Evolutionary conservation across 768 basidiomycete species (phyloP), one percentile per base, ranked within the genome.

Genomic region (Coprinellus aureogranulatus): DNA sequence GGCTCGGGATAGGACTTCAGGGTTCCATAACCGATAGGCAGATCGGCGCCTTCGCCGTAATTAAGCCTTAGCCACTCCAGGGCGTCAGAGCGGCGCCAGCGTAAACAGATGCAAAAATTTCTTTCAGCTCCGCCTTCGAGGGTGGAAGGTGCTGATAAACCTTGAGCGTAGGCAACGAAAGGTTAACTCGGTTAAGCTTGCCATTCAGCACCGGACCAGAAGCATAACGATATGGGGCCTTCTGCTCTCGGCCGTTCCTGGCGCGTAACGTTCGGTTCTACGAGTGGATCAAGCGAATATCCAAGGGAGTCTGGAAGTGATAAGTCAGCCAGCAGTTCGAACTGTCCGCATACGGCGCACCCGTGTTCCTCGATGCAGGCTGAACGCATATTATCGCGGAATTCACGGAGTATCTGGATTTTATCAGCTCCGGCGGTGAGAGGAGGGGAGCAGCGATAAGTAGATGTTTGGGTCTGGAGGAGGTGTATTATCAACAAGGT

Each of bases 91-190:
- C 23, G 4, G 34, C 28, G 5, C 50, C 50, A n/a, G 50, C 34
- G 28, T 18, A 51, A 6, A 51, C 28, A 30, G 34, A 18, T 6
- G 50, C 50, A 6, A 51, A 11, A 6, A 51, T 30, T n/a, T 51
- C 50, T 37, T 65, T 58, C 11, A 72, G 30, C 1, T 71, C 66
- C 2, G 57, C 55, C 28, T 44, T 42, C 1, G 59, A 39, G 1
- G 68, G 68, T 2, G 72, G 73, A 0, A 73, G 57, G n/a, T 53
- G 56, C 22, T 64, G 22, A 53, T 65, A 70, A 3, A 75, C 52
- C 40, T 68, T 68, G 0, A 59, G 51, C 2, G 66, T 60, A 0
- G 71, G 72, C n/a, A n/a, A 10, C 9, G 64, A 57, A 58, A 70
- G 72, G 14, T 64, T 58, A 4, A 75, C 60, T 9, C 64, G 67